Conservation (phyloP, 805 yeast species). For the Candida coleopterorum region DNA sequence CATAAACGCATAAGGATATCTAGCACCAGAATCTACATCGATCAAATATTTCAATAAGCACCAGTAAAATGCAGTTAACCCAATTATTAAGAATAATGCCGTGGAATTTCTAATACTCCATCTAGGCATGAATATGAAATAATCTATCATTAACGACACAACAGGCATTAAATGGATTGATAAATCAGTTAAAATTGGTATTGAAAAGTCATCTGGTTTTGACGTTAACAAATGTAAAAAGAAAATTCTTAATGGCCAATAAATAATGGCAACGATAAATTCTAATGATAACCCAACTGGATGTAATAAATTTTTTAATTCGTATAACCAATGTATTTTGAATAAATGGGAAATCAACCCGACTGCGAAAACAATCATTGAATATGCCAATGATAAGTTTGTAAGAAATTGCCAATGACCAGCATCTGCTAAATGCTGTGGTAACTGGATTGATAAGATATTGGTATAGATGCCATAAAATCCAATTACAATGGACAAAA, state of each 20-base stretch:
- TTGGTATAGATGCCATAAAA: constrained; percentile 21
- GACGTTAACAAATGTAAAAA: constrained; percentile 44
- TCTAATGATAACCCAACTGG: constrained; percentile 58
- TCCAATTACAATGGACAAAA: constrained; percentile 24
- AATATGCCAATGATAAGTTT: constrained; percentile 50
- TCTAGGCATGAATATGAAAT: constrained; percentile 46
- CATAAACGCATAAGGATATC: constrained; percentile 66
- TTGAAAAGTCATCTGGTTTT: constrained; percentile 24
- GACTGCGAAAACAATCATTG: constrained; percentile 38
- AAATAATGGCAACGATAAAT: constrained; percentile 55
- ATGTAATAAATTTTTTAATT: constrained; percentile 38
- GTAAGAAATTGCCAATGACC: constrained; percentile 75
- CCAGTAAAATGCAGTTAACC: constrained; percentile 50
- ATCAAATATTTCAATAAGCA: constrained; percentile 44
- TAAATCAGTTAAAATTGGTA: constrained; percentile 51
- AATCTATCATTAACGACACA: constrained; percentile 48
- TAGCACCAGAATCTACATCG: constrained; percentile 41
- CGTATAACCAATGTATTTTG: constrained; percentile 19
- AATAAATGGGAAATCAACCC: constrained; percentile 35
- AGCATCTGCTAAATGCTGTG: constrained; percentile 46
- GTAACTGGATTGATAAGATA: constrained; percentile 31
- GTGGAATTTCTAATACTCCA: constrained; percentile 30
- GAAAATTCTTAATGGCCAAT: constrained; percentile 65
- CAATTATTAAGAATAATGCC: constrained; percentile 37
- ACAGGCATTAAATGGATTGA: constrained; percentile 59